Percentiles rank a stretch among this genome's conserved stretches.
Conservation (phyloP, 116 monocot species). For the Trichopus zeylanicus region DNA sequence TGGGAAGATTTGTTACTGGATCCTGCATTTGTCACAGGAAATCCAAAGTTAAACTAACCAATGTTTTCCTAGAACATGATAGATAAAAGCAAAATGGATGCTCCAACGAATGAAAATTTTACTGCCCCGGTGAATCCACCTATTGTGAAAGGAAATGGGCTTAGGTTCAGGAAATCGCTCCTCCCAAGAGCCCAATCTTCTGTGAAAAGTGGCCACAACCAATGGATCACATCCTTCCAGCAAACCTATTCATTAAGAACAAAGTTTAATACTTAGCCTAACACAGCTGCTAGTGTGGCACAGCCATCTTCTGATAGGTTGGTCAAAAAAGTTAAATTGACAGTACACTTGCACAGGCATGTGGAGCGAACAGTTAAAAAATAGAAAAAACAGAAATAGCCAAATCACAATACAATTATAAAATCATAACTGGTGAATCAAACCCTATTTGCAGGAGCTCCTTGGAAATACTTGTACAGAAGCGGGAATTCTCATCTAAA, state of each 20-base stretch:
- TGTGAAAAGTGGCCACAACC: constrained; percentile 97
- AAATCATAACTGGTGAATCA: not conserved
- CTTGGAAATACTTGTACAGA: constrained; percentile 64
- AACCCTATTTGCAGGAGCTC: constrained; percentile 62
- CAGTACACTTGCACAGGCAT: no score
- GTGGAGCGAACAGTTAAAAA: no score
- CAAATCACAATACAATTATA: not conserved
- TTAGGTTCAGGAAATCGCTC: constrained; percentile 56
- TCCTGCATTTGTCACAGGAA: constrained; percentile 43
- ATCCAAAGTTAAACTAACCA: constrained; percentile 3
- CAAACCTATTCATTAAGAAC: constrained; percentile 32
- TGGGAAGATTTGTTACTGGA: constrained; percentile 81
- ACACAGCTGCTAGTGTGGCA: not conserved
- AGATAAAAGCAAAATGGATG: no score
- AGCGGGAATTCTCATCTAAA: constrained; percentile 58
- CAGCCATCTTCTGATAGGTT: no score
- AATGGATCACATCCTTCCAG: constrained; percentile 87
- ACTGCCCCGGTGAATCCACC: constrained; percentile 5
- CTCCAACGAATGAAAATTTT: not conserved
- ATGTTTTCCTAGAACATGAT: not conserved
- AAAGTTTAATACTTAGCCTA: not conserved
- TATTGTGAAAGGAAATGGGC: constrained; percentile 70
- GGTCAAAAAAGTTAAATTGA: no score
- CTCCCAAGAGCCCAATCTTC: constrained; percentile 95
- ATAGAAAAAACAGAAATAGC: no score